Conservation (phyloP, 208 protist species). For the Herpetomonas tarakana region DNA sequence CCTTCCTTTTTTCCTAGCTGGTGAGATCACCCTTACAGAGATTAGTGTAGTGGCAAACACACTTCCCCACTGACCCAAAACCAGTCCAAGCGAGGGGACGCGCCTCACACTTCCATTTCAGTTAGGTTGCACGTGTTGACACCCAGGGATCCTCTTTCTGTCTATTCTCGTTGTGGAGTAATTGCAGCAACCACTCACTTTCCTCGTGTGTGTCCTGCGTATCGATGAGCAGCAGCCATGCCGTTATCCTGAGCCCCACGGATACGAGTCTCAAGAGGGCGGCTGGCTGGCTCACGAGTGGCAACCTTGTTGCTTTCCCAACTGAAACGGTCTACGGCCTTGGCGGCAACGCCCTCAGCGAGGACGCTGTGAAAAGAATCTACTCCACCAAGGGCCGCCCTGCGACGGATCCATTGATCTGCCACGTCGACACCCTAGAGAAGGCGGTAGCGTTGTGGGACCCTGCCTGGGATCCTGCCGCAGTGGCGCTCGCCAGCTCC, state of each 20-base stretch:
- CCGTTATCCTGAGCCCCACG: conserved; percentile 46
- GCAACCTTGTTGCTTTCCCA: conserved; percentile 94
- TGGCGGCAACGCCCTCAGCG: conserved; percentile 92
- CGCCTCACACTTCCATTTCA: too few relatives aligned
- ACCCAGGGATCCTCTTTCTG: too few relatives aligned
- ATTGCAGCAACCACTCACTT: too few relatives aligned
- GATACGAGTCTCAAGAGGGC: conserved; percentile 38
- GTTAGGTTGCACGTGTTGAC: too few relatives aligned
- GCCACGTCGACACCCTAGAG: conserved; percentile 83
- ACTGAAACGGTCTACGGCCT: conserved; percentile 99
- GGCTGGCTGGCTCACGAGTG: conserved; percentile 39
- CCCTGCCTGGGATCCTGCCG: conserved; percentile 26
- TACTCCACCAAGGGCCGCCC: conserved; percentile 96
- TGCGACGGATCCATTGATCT: conserved; percentile 95
- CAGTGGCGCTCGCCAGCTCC: conserved; percentile 45
- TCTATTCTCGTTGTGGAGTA: too few relatives aligned
- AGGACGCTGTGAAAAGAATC: conserved; percentile 81
- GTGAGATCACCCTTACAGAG: too few relatives aligned
- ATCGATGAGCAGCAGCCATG: too few relatives aligned
- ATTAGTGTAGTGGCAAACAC: too few relatives aligned
- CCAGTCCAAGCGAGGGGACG: too few relatives aligned
- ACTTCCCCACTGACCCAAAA: too few relatives aligned
- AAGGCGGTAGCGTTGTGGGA: conserved; percentile 73
- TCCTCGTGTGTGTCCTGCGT: too few relatives aligned
- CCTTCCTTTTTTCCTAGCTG: too few relatives aligned